phyloP scores from a whole-genome alignment of 139 green algal genomes.

The Tetradesmus lagerheimii region DNA sequence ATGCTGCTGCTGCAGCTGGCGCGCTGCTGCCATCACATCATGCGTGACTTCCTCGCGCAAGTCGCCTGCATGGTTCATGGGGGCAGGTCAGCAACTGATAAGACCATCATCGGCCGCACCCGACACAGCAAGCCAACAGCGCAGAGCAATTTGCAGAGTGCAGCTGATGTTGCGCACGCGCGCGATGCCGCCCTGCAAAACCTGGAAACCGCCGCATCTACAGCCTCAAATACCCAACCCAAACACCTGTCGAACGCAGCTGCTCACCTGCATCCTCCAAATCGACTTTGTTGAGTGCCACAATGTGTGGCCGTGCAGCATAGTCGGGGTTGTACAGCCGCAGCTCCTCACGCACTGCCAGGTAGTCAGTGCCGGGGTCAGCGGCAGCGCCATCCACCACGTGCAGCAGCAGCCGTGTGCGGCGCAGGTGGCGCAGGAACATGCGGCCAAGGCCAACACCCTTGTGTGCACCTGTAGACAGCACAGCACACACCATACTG shows the following conservation, averaged over 20 bases:
- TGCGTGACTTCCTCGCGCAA: conserved; percentile 34
- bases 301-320: conserved; percentile 73
- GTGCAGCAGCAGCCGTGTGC: conserved; percentile 82
- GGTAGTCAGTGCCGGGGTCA: conserved; percentile 84
- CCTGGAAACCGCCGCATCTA: too few species aligned
- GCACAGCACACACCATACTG: neutral
- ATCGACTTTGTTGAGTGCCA: conserved; percentile 94
- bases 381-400: conserved; percentile 80
- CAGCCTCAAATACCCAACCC: too few species aligned
- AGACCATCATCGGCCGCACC: too few species aligned
- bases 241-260: neutral
- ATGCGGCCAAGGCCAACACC: conserved; percentile 86
- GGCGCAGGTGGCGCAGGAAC: conserved; percentile 90
- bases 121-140: too few species aligned
- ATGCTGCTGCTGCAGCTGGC: conserved; percentile 21
- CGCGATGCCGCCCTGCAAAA: too few species aligned
- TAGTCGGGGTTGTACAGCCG: conserved; percentile 96
- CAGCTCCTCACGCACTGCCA: conserved; percentile 84
- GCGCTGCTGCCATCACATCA: conserved; percentile 44
- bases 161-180: neutral
- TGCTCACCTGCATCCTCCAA: conserved; percentile 50
- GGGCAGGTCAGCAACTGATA: neutral
- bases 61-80: conserved; percentile 6
- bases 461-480: conserved; percentile 66
- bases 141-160: neutral